A percentile compares a stretch with the other conserved stretches of the same genome.
Evolutionary conservation across 31 red algal genomes (phyloP).

Genomic region (Asparagopsis taxiformis): DNA sequence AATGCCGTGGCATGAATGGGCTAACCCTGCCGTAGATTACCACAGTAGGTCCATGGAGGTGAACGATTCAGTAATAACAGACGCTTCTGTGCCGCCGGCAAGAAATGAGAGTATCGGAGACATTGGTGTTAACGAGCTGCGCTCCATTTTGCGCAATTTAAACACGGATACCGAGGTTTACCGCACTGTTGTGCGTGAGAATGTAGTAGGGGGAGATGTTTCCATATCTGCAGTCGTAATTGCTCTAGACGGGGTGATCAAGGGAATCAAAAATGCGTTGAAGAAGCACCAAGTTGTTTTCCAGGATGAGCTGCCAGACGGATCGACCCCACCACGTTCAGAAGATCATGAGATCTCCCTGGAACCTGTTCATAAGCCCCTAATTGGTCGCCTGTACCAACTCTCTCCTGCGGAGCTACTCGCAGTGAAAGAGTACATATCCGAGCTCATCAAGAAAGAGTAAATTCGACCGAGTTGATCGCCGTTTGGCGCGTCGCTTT

Average conservation of each 20-base stretch:
- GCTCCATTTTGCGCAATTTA: too few species aligned
- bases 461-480: neutral
- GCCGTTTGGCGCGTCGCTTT: constrained; percentile 6
- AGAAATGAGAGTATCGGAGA: neutral
- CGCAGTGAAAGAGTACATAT: neutral
- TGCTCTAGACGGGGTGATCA: too few species aligned
- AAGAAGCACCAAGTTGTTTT: constrained; percentile 7
- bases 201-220: neutral
- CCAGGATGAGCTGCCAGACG: constrained; percentile 14
- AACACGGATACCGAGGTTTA: too few species aligned
- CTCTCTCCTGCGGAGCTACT: constrained; percentile 14
- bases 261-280: neutral
- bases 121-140: too few species aligned
- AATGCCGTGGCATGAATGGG: constrained; percentile 5
- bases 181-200: neutral
- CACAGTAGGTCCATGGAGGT: constrained; percentile 3
- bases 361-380: constrained; percentile 1
- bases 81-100: neutral
- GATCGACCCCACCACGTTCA: constrained; percentile 10
- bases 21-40: neutral
- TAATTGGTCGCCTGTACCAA: neutral
- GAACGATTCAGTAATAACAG: neutral
- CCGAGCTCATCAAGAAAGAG: neutral
- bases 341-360: constrained; percentile 9
- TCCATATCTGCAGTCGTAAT: too few species aligned